Base-by-base conservation (phyloP, 2,329 filamentous ascomycete genomes). In the Penicillium sp. region DNA sequence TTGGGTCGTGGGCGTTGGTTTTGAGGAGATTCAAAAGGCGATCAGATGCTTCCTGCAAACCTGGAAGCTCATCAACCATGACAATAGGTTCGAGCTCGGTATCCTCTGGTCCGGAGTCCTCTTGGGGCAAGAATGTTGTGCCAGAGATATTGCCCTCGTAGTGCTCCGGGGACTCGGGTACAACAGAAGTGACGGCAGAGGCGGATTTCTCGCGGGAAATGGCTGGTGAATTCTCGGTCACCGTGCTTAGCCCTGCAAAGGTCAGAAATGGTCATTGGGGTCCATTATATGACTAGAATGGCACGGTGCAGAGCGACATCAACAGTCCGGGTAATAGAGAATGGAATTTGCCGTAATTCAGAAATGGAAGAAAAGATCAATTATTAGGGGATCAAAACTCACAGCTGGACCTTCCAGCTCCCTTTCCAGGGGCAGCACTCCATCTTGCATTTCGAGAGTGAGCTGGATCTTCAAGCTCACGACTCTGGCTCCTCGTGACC, bases 41-140 rank as follows among this genome's bases (percentile, higher is more conserved):
- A 10, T 59, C 56, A 7, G 76, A 67, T 3, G 65, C 61, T 34
- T 64, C 53, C 19, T 73, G 69, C 4, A 79, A 65, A 23, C 74
- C 70, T 18, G 71, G 71, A 6, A 79, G 67, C 10, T 65, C 63
- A 45, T 79, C 74, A 3, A 74, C 58, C 62, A 78, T 71, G 36
- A 71, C 63, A 7, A 71, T 59, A 4, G 62, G 58, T 43, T 79
- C 71, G 6, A 75, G 52, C 5, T 68, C 64, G 5, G 58, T 60
- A 16, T 69, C 51, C 42, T 71, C 67, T 16, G 58, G 51, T 4
- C 70, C 66, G 0, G 67, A 64, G 9, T 71, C 72, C 14, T 56
- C 54, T 21, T 61, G 64, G 16, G 56, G 59, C 18, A 67, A 52
- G 28, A 72, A 61, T 1, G 72, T 75, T 6, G 69, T 71, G 3